Conservation (phyloP, 192 early-diverging fungal species). For the Anaeromyces robustus region DNA sequence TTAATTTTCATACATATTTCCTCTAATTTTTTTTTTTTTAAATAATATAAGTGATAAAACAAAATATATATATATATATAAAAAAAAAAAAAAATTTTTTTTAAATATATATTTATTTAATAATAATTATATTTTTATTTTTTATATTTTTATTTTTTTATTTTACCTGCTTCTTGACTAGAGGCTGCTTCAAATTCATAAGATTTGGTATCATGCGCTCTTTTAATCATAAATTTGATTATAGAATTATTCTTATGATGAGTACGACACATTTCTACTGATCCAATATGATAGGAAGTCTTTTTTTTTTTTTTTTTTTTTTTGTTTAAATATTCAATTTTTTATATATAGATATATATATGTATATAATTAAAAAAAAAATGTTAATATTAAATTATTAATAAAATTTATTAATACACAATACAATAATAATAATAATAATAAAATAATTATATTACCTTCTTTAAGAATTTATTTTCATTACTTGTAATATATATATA, state of each 20-base stretch:
- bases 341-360: too few relatives aligned
- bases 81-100: too few relatives aligned
- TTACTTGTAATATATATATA: slow-evolving; percentile 78
- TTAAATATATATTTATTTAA: not conserved
- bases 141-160: too few relatives aligned
- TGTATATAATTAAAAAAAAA: too few relatives aligned
- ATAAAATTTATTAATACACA: too few relatives aligned
- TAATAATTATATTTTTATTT: too few relatives aligned
- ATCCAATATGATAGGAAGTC: slow-evolving; percentile 48
- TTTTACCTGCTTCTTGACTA: slow-evolving; percentile 41
- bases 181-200: slow-evolving; percentile 63
- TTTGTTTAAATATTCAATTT: not conserved
- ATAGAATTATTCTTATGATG: slow-evolving; percentile 50
- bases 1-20: too few relatives aligned
- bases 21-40: too few relatives aligned
- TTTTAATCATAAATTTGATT: slow-evolving; percentile 47
- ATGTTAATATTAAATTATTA: too few relatives aligned
- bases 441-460: slow-evolving; percentile 7
- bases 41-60: too few relatives aligned
- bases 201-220: slow-evolving; percentile 51
- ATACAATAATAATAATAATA: too few relatives aligned
- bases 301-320: slow-evolving; percentile 2
- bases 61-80: too few relatives aligned
- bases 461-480: slow-evolving; percentile 46
- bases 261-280: slow-evolving; percentile 45